Evolutionary conservation across 176 grass and related monocot species (phyloP), one percentile per base, ranked within the genome.

Genomic region (Bolboschoenus planiculmis): DNA sequence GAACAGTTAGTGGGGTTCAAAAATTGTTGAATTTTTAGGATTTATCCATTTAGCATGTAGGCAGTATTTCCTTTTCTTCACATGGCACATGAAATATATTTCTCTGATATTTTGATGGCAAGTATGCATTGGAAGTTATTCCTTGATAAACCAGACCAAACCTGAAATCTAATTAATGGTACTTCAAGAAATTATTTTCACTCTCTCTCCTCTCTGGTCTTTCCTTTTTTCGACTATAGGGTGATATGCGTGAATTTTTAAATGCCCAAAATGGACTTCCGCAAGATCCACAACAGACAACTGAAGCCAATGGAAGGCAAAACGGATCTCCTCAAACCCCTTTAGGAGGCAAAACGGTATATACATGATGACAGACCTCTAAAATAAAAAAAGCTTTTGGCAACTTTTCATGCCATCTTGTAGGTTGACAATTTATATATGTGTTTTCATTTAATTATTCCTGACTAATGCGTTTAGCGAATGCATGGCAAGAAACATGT

Each of bases 181-280:
- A 75, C 13, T 23, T 57, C 60, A 59, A 23, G 16, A 80, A 60
- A 59, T 39, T 47, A 58, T 60, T 58, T 44, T 46, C 29, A 34
- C 27, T 48, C 34, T 43, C 61, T 64, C 42, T 46, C 18, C 18
- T 37, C 40, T 80, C n/a, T n/a, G n/a, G n/a, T 76, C 29, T 48
- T 60, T 21, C 40, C 13, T 35, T 46, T 70, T 24, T 65, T 55
- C 16, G 50, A 43, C 4, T 35, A 88, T 82, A 98, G 96, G 88
- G 91, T 91, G 97, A 99, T 86, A 93, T 99, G 97, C 91, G 97
- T 34, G 89, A 99, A 66, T 99, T 99, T 60, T 87, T 99, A 46
- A 99, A 96, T 89, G 97, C 97, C 64, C 92, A 88, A 37, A 99
- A 91, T 87, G 93, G 97, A 15, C 55, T 85, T 75, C 62, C 89